These are phyloP conservation scores for Amanita rubescens DNA, from an alignment of 768 basidiomycete genomes.

Conservation along the genomic window DNA sequence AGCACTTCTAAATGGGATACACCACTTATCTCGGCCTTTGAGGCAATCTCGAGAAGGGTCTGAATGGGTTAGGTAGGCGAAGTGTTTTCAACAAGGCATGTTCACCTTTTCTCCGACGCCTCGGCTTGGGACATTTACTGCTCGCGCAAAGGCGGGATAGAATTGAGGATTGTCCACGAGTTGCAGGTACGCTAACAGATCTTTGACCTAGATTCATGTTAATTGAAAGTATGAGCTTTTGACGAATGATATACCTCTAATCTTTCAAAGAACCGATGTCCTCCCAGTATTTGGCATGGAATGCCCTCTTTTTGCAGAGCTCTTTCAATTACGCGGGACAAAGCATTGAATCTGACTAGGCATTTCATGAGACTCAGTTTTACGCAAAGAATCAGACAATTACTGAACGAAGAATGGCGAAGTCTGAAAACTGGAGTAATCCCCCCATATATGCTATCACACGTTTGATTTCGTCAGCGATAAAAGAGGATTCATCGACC, in stretches of 20 bases:
- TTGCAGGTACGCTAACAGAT: constrained; percentile 76
- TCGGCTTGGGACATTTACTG: constrained; percentile 64
- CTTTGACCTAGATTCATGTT: constrained; percentile 52
- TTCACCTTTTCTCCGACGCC: constrained; percentile 73
- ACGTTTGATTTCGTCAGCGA: constrained; percentile 73
- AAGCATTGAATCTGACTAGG: constrained; percentile 75
- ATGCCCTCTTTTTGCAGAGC: constrained; percentile 75
- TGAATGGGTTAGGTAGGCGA: constrained; percentile 16
- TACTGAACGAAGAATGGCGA: constrained; percentile 70
- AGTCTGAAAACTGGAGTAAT: constrained; percentile 63
- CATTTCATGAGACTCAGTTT: constrained; percentile 1
- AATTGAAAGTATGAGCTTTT: background rate
- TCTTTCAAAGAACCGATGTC: constrained; percentile 84
- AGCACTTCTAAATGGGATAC: constrained; percentile 50
- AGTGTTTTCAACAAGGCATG: background rate
- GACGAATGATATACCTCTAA: constrained; percentile 43
- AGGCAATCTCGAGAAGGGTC: constrained; percentile 54
- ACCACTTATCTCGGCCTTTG: constrained; percentile 42
- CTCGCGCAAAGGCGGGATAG: constrained; percentile 62
- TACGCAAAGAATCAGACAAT: background rate
- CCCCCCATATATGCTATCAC: constrained; percentile 71
- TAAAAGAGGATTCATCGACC: constrained; percentile 59
- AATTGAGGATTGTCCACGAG: constrained; percentile 67
- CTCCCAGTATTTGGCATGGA: constrained; percentile 67
- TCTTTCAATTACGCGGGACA: constrained; percentile 69